Conservation (phyloP, 805 yeast genomes). For the Suhomyces sp. region DNA sequence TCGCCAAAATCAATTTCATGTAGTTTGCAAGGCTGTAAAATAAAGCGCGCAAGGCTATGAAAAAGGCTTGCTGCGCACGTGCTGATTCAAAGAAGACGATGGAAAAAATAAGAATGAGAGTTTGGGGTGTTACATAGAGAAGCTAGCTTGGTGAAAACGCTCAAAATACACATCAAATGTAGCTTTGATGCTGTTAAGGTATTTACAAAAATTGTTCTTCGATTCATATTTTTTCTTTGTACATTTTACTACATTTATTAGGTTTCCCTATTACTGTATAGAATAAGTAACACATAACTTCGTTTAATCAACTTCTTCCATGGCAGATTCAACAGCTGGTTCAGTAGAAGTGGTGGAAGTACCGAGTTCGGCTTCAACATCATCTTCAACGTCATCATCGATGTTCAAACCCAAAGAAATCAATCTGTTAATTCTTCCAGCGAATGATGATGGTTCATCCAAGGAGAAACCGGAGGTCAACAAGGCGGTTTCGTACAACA, state of each 20-base stretch:
- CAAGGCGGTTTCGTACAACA: constrained; percentile 96
- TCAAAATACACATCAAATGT: no score
- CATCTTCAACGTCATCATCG: constrained; percentile 68
- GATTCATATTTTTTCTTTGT: neutral
- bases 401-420: constrained; percentile 97
- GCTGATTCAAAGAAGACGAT: neutral
- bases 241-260: neutral
- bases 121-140: no score
- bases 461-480: constrained; percentile 98
- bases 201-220: no score
- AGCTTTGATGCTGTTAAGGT: no score
- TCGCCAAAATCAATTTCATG: neutral
- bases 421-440: constrained; percentile 96
- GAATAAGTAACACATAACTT: constrained; percentile 3
- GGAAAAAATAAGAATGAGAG: neutral
- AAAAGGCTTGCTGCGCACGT: neutral
- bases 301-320: constrained; percentile 96
- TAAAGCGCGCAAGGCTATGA: neutral
- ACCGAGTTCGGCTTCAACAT: constrained; percentile 48
- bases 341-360: constrained; percentile 46
- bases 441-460: constrained; percentile 97
- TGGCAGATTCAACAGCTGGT: constrained; percentile 84
- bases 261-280: constrained; percentile 1
- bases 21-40: neutral
- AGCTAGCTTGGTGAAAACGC: no score